Percentiles rank a stretch among this genome's conserved stretches.
These are phyloP conservation scores for Ceratobasidium sp. DNA, from an alignment of 1,284 basidiomycete species.

Conservation along the genomic window DNA sequence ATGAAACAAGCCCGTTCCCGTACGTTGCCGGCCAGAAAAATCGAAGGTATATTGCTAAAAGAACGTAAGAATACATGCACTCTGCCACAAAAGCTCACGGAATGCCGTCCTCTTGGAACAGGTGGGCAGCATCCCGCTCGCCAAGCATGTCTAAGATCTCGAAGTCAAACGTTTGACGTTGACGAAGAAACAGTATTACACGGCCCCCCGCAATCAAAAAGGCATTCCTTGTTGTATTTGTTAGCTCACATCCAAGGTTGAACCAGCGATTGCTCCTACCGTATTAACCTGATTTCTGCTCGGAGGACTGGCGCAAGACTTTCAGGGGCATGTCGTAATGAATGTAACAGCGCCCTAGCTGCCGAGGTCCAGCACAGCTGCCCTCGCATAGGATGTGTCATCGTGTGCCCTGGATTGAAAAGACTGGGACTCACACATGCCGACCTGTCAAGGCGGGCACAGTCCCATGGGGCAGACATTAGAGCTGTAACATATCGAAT, in stretches of 20 bases:
- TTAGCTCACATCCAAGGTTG: neutral
- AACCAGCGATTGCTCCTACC: neutral
- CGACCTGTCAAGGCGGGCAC: neutral
- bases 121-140: slow-evolving; percentile 12
- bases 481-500: neutral
- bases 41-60: neutral
- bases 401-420: neutral
- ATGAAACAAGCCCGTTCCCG: neutral
- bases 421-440: slow-evolving; percentile 5
- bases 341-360: neutral
- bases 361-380: slow-evolving; percentile 14
- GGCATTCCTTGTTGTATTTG: neutral
- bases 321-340: slow-evolving; percentile 21
- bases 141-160: slow-evolving; percentile 12
- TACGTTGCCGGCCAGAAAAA: neutral
- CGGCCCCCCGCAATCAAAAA: slow-evolving; percentile 18
- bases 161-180: neutral
- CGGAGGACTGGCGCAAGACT: slow-evolving; percentile 25
- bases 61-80: neutral
- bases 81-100: neutral
- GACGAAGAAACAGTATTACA: slow-evolving; percentile 14
- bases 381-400: neutral
- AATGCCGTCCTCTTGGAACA: slow-evolving; percentile 8
- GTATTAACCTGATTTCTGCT: slow-evolving; percentile 17
- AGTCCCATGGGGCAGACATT: slow-evolving; percentile 13